Evolutionary conservation across 2,329 filamentous ascomycete genomes (phyloP), one percentile per base, ranked within the genome.

Genomic region (Beauveria bassiana): DNA sequence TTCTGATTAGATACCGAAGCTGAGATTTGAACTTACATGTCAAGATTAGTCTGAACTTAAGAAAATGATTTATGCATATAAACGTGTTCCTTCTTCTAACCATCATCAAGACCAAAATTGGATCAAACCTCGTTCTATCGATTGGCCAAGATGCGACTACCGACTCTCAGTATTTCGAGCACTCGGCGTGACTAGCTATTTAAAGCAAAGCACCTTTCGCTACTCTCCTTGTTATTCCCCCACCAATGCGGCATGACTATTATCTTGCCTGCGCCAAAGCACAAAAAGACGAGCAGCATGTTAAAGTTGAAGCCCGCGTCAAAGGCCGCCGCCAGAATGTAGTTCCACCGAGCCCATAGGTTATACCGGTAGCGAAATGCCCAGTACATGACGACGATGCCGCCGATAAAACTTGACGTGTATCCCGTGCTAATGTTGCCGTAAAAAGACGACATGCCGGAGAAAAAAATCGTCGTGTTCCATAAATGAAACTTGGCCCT

Each of bases 381-480:
- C 76, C 79, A 84, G 68, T 76, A 84, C 80, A 86, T 86, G 62
- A 83, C 80, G 42, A 86, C 75, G 63, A 81, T 85, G 0, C 82
- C 83, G n/a, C 82, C 83, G 16, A 86, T 77, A 63, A 86, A 82
- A 18, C 75, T 75, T 24, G 79, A 82, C 14, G 80, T 76, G 66
- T 83, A 83, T 0, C 84, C 84, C 0, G 84, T 86, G 61, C 79
- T 83, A 56, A 86, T 74, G 66, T 87, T 86, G 4, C 84, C 84
- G 67, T 84, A 86, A 70, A 86, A 86, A 46, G 74, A 74, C 0
- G 81, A 73, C 62, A 84, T 71, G 4, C 78, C 77, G 2, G 79
- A 80, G 69, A 83, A 85, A 73, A 86, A 86, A 59, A 86, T 86
- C 4, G 82, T 86, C 22, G 81, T 79, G 66, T 86, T 87, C 78